A percentile compares a stretch with the other conserved stretches of the same genome.
Evolutionary conservation across 352 stramenopile genomes (phyloP).

Genomic region (Pythium dissimile): DNA sequence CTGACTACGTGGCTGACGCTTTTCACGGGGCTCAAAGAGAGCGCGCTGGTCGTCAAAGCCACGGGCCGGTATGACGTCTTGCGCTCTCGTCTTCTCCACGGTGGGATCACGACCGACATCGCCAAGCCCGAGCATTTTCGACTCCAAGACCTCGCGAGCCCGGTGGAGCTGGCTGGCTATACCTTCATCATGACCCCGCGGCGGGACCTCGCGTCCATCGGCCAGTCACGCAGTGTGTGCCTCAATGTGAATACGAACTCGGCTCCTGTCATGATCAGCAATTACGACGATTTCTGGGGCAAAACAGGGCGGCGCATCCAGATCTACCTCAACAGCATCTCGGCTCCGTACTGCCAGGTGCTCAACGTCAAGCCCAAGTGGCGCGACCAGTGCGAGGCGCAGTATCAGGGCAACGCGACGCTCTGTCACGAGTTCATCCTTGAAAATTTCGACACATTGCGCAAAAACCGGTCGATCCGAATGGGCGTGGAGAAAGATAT

Average conservation of each 20-base stretch:
- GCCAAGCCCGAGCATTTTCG: not conserved
- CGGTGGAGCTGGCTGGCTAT: slow-evolving; percentile 21
- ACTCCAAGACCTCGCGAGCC: slow-evolving; percentile 11
- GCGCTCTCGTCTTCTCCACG: slow-evolving; percentile 3
- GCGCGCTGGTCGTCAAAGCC: not conserved
- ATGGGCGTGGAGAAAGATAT: slow-evolving; percentile 31
- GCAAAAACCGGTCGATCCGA: slow-evolving; percentile 27
- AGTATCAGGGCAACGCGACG: slow-evolving; percentile 23
- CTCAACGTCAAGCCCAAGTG: not conserved
- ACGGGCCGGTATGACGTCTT: slow-evolving; percentile 16
- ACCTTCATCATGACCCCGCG: slow-evolving; percentile 18
- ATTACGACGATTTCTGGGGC: slow-evolving; percentile 33
- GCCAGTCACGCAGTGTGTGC: slow-evolving; percentile 24
- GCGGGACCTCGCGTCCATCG: slow-evolving; percentile 14
- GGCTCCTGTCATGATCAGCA: slow-evolving; percentile 20
- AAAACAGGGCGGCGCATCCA: slow-evolving; percentile 21
- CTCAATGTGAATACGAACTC: slow-evolving; percentile 7
- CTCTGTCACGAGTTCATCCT: slow-evolving; percentile 42
- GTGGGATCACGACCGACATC: slow-evolving; percentile 23
- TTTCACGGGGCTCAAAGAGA: slow-evolving; percentile 17
- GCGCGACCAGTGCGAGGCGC: slow-evolving; percentile 26
- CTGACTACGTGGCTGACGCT: slow-evolving; percentile 11
- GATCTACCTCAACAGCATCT: slow-evolving; percentile 31
- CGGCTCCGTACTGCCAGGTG: slow-evolving; percentile 20
- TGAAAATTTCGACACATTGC: slow-evolving; percentile 37